phyloP scores from a whole-genome alignment of 257 asterid genomes.

The Solanum gandarillasii region DNA sequence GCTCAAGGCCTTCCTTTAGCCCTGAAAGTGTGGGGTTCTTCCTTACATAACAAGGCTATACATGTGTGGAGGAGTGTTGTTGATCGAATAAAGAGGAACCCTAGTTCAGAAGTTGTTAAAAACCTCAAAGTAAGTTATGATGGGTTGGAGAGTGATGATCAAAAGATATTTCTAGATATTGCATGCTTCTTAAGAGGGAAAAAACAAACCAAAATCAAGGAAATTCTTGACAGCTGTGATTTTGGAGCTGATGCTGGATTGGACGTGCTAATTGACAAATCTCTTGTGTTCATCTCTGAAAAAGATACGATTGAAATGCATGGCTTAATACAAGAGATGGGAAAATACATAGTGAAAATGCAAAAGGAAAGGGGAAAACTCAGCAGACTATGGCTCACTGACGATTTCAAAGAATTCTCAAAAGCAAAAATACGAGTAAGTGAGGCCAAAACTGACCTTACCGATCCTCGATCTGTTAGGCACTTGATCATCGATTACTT shows the following conservation, averaged over 20 bases:
- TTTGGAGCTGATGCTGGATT: background rate
- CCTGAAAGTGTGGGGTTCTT: too few species aligned
- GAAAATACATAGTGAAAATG: rapidly evolving
- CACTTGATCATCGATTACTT: too few species aligned
- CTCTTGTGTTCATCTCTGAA: background rate
- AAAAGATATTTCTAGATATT: background rate
- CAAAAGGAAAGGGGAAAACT: too few species aligned
- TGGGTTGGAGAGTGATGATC: background rate
- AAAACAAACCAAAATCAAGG: background rate
- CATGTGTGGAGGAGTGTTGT: background rate
- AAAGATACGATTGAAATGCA: background rate
- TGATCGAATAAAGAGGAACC: background rate
- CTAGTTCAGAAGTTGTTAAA: background rate
- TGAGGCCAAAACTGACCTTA: too few species aligned
- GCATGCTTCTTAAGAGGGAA: background rate
- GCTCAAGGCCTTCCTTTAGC: too few species aligned
- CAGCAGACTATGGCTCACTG: too few species aligned
- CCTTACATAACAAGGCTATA: background rate
- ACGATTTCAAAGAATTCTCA: too few species aligned
- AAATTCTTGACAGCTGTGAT: background rate
- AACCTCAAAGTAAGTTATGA: background rate
- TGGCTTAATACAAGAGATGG: background rate
- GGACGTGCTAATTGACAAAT: background rate
- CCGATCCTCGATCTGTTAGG: too few species aligned
- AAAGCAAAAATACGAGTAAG: too few species aligned